Conservation (phyloP, 2,329 filamentous ascomycete species). For the Fusarium nisikadoi region DNA sequence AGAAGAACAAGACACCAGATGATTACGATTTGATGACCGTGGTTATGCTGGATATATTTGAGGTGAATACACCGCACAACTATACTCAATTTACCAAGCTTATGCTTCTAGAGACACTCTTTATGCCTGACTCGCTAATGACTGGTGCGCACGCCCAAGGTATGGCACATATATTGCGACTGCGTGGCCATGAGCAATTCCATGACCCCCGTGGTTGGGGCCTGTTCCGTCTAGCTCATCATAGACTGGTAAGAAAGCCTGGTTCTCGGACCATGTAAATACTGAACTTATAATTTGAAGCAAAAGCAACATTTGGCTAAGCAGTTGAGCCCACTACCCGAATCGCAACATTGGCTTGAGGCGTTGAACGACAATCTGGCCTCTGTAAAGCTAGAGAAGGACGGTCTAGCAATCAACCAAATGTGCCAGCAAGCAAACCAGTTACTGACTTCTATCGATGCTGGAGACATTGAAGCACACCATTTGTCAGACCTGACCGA, state of each 20-base stretch:
- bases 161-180: slow-evolving; percentile 53
- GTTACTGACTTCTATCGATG: slow-evolving; percentile 35
- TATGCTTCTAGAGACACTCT: slow-evolving; percentile 45
- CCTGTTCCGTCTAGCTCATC: slow-evolving; percentile 53
- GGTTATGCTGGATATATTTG: slow-evolving; percentile 54
- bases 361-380: slow-evolving; percentile 43
- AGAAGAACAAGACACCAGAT: slow-evolving; percentile 49
- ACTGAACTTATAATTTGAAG: background rate
- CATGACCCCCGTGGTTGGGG: slow-evolving; percentile 52
- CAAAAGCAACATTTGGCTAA: slow-evolving; percentile 53
- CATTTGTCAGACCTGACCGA: slow-evolving; percentile 42
- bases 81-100: background rate
- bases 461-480: background rate
- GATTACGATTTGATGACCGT: slow-evolving; percentile 55
- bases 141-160: slow-evolving; percentile 51
- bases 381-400: slow-evolving; percentile 33
- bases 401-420: slow-evolving; percentile 18
- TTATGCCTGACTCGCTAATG: slow-evolving; percentile 40
- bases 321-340: slow-evolving; percentile 43
- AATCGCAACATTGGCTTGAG: slow-evolving; percentile 47
- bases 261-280: rapidly evolving
- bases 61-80: slow-evolving; percentile 38
- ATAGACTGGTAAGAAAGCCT: slow-evolving; percentile 44
- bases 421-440: slow-evolving; percentile 47
- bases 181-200: slow-evolving; percentile 50